phyloP scores from a whole-genome alignment of 306 rosid genomes.

The Phaseolus lunatus region DNA sequence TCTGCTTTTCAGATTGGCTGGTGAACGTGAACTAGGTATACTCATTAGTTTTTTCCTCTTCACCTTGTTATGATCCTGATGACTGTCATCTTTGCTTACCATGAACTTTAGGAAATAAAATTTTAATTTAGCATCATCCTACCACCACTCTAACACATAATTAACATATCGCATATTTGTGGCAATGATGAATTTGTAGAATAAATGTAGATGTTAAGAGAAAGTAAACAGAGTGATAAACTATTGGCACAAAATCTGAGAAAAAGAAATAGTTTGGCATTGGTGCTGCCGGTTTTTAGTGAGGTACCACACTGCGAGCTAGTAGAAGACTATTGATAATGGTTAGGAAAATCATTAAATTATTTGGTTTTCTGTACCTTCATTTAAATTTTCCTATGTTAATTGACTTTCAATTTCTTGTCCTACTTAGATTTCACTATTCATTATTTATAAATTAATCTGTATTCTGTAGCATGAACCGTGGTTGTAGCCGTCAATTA shows the following conservation, averaged over 20 bases:
- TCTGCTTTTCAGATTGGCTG: constrained; percentile 88
- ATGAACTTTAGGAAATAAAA: constrained; percentile 23
- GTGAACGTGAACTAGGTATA: constrained; percentile 83
- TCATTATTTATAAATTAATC: not conserved
- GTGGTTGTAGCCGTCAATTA: constrained; percentile 35
- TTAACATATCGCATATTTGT: constrained; percentile 6
- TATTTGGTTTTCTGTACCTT: constrained; percentile 15
- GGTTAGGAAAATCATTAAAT: constrained; percentile 19
- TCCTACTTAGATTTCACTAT: constrained; percentile 16
- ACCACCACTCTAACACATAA: not conserved
- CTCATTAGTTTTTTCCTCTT: constrained; percentile 6
- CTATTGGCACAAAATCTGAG: constrained; percentile 15
- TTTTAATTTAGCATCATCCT: not conserved
- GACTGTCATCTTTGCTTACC: constrained; percentile 25
- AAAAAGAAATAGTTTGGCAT: not conserved
- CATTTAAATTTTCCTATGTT: constrained; percentile 21
- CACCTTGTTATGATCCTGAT: constrained; percentile 29
- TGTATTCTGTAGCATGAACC: constrained; percentile 13
- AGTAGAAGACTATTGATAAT: constrained; percentile 4
- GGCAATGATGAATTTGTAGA: constrained; percentile 1
- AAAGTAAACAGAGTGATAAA: constrained; percentile 3
- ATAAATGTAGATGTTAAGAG: constrained; percentile 15
- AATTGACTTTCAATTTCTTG: constrained; percentile 17
- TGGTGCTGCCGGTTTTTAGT: constrained; percentile 1
- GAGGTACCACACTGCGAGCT: constrained; percentile 20